phyloP scores from a whole-genome alignment of 495 filamentous ascomycete genomes.

The Penicillium soppii region DNA sequence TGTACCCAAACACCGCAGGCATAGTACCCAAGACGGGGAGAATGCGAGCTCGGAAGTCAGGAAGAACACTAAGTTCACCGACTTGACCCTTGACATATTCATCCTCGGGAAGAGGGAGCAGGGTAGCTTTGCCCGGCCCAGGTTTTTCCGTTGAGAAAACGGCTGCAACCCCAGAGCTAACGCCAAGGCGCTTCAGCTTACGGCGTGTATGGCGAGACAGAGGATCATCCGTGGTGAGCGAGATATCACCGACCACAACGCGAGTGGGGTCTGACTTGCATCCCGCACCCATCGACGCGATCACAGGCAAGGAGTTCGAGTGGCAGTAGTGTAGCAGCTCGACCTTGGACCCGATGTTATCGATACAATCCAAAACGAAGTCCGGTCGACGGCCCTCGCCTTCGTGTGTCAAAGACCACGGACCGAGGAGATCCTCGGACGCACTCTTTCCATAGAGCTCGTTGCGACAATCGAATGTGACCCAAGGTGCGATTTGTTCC shows the following conservation, averaged over 20 bases:
- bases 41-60: slow-evolving; percentile 91
- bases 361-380: slow-evolving; percentile 94
- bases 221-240: slow-evolving; percentile 82
- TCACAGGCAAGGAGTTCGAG: slow-evolving; percentile 69
- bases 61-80: slow-evolving; percentile 80
- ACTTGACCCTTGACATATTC: slow-evolving; percentile 88
- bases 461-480: slow-evolving; percentile 80
- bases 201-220: slow-evolving; percentile 82
- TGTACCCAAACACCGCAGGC: slow-evolving; percentile 93
- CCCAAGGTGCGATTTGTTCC: slow-evolving; percentile 87
- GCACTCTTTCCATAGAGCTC: slow-evolving; percentile 73
- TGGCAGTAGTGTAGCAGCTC: slow-evolving; percentile 86
- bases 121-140: slow-evolving; percentile 84
- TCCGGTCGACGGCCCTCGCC: slow-evolving; percentile 67
- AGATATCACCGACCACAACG: slow-evolving; percentile 92
- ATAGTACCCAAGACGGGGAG: slow-evolving; percentile 94
- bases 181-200: slow-evolving; percentile 71
- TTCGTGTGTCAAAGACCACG: slow-evolving; percentile 50
- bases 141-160: slow-evolving; percentile 93
- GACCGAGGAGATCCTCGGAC: slow-evolving; percentile 62
- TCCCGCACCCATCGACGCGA: slow-evolving; percentile 95
- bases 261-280: slow-evolving; percentile 96
- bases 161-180: slow-evolving; percentile 82
- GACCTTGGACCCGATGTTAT: slow-evolving; percentile 97
- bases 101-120: slow-evolving; percentile 83